Conservation (phyloP, 1,284 basidiomycete species). For the Ustilago sp. region DNA sequence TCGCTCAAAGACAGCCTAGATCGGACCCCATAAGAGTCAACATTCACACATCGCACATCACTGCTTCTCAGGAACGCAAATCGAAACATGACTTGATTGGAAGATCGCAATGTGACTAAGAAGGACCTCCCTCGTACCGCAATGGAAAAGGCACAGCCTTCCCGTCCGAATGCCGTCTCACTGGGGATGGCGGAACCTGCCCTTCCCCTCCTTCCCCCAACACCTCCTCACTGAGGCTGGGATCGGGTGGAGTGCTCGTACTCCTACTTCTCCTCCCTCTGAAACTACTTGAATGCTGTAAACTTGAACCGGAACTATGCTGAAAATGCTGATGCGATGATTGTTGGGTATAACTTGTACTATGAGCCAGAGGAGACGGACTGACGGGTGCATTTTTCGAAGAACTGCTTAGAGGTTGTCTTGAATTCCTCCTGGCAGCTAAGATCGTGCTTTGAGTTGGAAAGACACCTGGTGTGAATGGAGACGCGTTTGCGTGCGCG, state of each 20-base stretch:
- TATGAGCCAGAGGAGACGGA: constrained; percentile 10
- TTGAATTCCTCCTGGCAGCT: constrained; percentile 20
- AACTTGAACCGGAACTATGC: background rate
- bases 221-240: background rate
- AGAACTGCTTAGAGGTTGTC: background rate
- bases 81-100: background rate
- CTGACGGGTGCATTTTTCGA: background rate
- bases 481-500: background rate
- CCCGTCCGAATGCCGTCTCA: constrained; percentile 28
- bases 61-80: background rate
- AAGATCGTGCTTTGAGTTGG: constrained; percentile 9
- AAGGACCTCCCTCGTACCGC: background rate
- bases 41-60: background rate
- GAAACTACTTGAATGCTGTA: background rate
- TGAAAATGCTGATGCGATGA: constrained; percentile 5
- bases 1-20: constrained; percentile 19
- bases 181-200: background rate
- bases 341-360: constrained; percentile 14
- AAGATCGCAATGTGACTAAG: background rate
- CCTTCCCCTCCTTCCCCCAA: background rate
- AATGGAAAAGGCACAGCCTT: constrained; percentile 7
- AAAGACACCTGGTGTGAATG: constrained; percentile 19
- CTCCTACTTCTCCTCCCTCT: constrained; percentile 5
- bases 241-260: constrained; percentile 17
- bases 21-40: background rate